Evolutionary conservation across 352 stramenopile genomes (phyloP).

Genomic region (Globisporangium middletonii): DNA sequence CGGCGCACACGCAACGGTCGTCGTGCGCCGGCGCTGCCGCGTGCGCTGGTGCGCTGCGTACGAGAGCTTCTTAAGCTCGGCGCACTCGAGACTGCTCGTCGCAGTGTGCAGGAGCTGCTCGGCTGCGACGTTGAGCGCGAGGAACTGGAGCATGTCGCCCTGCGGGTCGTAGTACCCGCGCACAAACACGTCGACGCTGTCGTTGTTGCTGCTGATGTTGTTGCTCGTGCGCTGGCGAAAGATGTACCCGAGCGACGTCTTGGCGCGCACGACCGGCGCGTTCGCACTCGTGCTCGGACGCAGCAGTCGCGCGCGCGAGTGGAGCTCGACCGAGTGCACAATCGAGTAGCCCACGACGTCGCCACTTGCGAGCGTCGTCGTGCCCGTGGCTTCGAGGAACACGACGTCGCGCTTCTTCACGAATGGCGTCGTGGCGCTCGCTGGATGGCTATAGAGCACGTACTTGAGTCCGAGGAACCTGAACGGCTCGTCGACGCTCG

Average conservation of each 20-base stretch:
- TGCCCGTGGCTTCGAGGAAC: constrained; percentile 59
- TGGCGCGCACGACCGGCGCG: constrained; percentile 8
- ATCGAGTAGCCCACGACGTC: constrained; percentile 53
- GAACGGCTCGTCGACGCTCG: constrained; percentile 42
- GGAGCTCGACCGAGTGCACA: constrained; percentile 48
- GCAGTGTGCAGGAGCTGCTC: constrained; percentile 38
- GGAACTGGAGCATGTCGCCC: constrained; percentile 39
- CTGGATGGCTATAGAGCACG: constrained; percentile 38
- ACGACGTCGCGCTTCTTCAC: constrained; percentile 62
- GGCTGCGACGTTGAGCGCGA: constrained; percentile 35
- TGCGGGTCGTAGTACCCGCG: constrained; percentile 28
- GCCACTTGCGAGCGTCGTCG: constrained; percentile 38
- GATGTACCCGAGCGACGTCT: constrained; percentile 14
- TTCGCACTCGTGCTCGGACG: constrained; percentile 14
- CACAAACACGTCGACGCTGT: constrained; percentile 18
- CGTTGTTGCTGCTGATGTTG: neutral
- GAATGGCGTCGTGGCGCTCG: constrained; percentile 34
- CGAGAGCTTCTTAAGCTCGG: constrained; percentile 68
- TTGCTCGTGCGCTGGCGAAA: constrained; percentile 9
- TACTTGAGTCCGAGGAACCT: constrained; percentile 60
- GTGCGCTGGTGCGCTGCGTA: constrained; percentile 19
- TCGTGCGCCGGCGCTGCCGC: constrained; percentile 15
- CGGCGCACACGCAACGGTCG: constrained; percentile 11
- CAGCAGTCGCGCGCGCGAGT: constrained; percentile 44
- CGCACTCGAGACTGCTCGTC: constrained; percentile 38